Evolutionary conservation across 139 green algal species (phyloP), one percentile per base, ranked within the genome.

Genomic region (Zygnema cylindricum): DNA sequence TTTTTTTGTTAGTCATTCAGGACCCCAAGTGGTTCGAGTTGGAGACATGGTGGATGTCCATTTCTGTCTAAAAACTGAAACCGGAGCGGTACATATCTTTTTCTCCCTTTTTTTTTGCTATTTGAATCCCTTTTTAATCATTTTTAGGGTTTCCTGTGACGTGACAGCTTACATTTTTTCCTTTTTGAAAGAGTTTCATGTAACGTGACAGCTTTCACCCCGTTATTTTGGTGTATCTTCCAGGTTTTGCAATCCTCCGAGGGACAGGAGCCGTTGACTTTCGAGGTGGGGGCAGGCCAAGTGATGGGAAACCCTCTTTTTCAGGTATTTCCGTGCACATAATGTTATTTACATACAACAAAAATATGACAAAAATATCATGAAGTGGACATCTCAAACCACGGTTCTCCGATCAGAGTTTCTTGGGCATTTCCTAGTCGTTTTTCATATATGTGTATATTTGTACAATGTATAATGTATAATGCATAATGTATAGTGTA

Each of bases 261-360:
- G 11, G 55, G 69, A 25, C n/a, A 89, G n/a, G 85, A 89, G 0
- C 36, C 81, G 23, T 43, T 89, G 22, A 81, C 77, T 1, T 89
- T 89, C 88, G 85, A 89, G 38, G 85, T 89, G 1, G 85, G 85
- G 30, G 85, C 85, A 32, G 85, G 85, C 0, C 75, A 89, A 11
- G 81, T 89, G 23, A 55, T 89, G 41, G 85, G 85, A 32, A 89
- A 89, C 81, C 77, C 77, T 41, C 85, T 89, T n/a, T 89, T 89
- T 78, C 81, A 89, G 35, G 82, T 88, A 85, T 49, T 43, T 30
- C 57, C 57, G 57, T 73, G n/a, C n/a, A n/a, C n/a, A n/a, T n/a
- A n/a, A n/a, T n/a, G n/a, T n/a, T n/a, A n/a, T n/a, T n/a, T n/a
- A n/a, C n/a, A n/a, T n/a, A n/a, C n/a, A n/a, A n/a, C n/a, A n/a